Evolutionary conservation across 2,329 filamentous ascomycete species (phyloP).

Genomic region (Aspergillus alliaceus): DNA sequence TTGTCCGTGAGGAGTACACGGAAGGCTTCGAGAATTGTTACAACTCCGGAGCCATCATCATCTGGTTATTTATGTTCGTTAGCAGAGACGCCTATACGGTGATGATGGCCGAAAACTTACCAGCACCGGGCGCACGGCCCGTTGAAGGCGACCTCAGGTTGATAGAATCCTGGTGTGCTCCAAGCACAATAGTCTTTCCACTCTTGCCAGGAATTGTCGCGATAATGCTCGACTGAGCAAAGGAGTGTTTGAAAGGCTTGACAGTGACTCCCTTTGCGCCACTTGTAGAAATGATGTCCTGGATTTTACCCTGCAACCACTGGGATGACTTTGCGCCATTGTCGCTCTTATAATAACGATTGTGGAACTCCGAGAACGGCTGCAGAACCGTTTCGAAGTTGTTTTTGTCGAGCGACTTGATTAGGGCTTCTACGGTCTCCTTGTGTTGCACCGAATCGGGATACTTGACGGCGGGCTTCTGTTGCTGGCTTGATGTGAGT

Average conservation of each 20-base stretch:
- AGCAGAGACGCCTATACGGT: neutral
- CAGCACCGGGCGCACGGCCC: constrained; percentile 3
- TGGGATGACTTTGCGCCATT: constrained; percentile 1
- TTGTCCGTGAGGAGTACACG: neutral
- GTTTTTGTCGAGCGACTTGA: neutral
- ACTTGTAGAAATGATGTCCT: neutral
- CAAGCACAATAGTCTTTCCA: neutral
- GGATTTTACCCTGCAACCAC: constrained; percentile 1
- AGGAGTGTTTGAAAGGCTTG: neutral
- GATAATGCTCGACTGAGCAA: constrained; percentile 1
- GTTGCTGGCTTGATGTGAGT: neutral
- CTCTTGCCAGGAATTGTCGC: constrained; percentile 1
- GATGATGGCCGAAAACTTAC: neutral
- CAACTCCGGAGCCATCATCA: constrained; percentile 3
- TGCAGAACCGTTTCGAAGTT: neutral
- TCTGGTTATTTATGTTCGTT: neutral
- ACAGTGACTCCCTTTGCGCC: constrained; percentile 1
- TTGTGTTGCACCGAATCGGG: neutral
- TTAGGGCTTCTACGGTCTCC: neutral
- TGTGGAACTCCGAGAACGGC: constrained; percentile 2
- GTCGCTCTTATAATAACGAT: constrained; percentile 1
- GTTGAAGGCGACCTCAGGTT: neutral
- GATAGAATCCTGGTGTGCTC: constrained; percentile 1
- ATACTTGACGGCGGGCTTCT: neutral
- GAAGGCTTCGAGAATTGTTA: neutral